Evolutionary conservation across 257 asterid genomes (phyloP).

Genomic region (Solanum lignicaule): DNA sequence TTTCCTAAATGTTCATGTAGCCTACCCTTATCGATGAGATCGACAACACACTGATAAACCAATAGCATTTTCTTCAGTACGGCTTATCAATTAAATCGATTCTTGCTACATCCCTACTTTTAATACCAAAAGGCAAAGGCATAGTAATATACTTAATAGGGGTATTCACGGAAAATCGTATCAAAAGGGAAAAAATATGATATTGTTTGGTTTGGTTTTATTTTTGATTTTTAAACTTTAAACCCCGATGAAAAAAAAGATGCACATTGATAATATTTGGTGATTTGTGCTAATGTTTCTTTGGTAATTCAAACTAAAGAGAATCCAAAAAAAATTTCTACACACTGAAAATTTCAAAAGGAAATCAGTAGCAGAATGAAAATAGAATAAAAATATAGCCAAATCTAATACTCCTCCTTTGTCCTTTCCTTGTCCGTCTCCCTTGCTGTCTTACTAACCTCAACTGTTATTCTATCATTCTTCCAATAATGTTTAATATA

Average conservation of each 20-base stretch:
- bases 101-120: background rate
- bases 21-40: background rate
- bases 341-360: background rate
- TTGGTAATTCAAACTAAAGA: background rate
- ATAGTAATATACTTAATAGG: background rate
- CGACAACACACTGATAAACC: background rate
- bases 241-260: background rate
- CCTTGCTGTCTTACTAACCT: background rate
- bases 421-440: background rate
- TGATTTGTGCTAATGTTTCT: background rate
- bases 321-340: background rate
- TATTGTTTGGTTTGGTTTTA: background rate
- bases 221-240: background rate
- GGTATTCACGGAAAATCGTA: background rate
- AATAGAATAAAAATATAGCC: background rate
- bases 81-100: background rate
- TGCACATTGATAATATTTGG: background rate
- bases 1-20: background rate
- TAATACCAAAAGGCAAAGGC: background rate
- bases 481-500: background rate
- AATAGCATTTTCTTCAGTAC: background rate
- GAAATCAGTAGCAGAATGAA: background rate
- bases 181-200: background rate
- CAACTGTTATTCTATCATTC: background rate
- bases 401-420: background rate